Evolutionary conservation across 352 stramenopile genomes (phyloP), one percentile per base, ranked within the genome.

Genomic region (Globisporangium spinosum): DNA sequence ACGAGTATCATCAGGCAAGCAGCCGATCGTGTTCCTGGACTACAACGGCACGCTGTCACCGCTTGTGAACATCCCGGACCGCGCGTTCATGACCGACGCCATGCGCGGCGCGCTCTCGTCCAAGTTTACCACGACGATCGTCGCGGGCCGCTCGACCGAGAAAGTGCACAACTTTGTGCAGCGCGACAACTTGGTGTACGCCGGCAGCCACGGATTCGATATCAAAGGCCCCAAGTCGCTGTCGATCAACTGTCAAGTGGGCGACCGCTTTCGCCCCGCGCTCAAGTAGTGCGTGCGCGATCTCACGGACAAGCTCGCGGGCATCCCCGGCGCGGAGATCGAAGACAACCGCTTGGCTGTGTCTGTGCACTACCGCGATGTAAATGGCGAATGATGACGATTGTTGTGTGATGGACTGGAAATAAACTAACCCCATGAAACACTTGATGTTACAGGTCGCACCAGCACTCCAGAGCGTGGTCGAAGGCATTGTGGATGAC

Each of bases 401-500:
- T 20, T 9, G 45, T 35, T 7, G 57, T 17, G 2, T 54, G 32
- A 51, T 53, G 23, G 23, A 20, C 25, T 56, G 58, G 20, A 69
- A 69, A 23, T 22, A 5, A 51, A 22, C 34, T 29, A 27, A 56
- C 49, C 17, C 7, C 25, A 29, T 29, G 25, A 29, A 29, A 29
- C 2, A 29, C 25, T 49, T 61, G 40, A n/a, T 47, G 20, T 3
- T n/a, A 27, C 63, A 82, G 77, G 73, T 84, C 56, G 77, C 74
- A 35, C 69, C 70, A 6, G 68, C 71, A 27, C 69, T 84, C 10
- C 79, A 89, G 56, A 65, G 70, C n/a, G 64, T 91, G 1, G 91
- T 98, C 5, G 76, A 90, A 38, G 71, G 80, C 10, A 98, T 98
- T 53, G 79, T 99, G 12, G 83, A 96, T 58, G 71, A 70, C 61